These are phyloP conservation scores for Auriscalpium microsporum DNA, from an alignment of 768 basidiomycete species.

Conservation along the genomic window DNA sequence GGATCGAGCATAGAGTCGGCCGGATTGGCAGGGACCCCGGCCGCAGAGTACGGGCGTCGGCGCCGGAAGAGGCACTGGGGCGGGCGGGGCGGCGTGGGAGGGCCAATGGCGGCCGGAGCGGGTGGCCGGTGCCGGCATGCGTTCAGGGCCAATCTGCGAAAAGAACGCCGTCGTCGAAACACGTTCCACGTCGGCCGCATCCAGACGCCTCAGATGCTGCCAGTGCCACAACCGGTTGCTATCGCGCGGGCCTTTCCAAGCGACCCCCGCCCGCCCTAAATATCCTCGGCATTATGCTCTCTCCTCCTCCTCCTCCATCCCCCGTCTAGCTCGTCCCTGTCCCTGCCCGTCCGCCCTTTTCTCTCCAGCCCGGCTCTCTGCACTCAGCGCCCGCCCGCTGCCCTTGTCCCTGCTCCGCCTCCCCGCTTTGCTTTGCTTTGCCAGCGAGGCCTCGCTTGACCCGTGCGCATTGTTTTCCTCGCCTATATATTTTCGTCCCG, in stretches of 20 bases:
- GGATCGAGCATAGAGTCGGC: neutral
- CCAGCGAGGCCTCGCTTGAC: neutral
- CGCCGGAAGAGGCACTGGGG: neutral
- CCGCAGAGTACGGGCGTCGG: neutral
- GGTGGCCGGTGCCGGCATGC: neutral
- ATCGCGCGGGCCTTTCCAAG: slow-evolving; percentile 45
- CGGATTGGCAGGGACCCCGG: neutral
- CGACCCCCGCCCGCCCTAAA: slow-evolving; percentile 39
- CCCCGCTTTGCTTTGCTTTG: neutral
- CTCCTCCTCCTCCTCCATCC: slow-evolving; percentile 19
- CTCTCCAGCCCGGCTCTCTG: neutral
- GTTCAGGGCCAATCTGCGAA: neutral
- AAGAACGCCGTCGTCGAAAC: slow-evolving; percentile 51
- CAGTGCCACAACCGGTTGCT: slow-evolving; percentile 44
- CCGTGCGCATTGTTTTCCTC: neutral
- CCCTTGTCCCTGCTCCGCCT: neutral
- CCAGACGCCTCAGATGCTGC: slow-evolving; percentile 38
- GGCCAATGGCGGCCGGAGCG: neutral
- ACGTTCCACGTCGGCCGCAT: slow-evolving; percentile 72
- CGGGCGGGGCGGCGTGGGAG: neutral
- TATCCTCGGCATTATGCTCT: slow-evolving; percentile 28
- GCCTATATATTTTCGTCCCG: neutral
- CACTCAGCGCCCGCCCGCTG: neutral
- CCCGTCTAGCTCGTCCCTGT: slow-evolving; percentile 13
- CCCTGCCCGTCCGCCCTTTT: slow-evolving; percentile 4